Conservation (phyloP, 371 early-diverging fungal species). For the Apophysomyces elegans region DNA sequence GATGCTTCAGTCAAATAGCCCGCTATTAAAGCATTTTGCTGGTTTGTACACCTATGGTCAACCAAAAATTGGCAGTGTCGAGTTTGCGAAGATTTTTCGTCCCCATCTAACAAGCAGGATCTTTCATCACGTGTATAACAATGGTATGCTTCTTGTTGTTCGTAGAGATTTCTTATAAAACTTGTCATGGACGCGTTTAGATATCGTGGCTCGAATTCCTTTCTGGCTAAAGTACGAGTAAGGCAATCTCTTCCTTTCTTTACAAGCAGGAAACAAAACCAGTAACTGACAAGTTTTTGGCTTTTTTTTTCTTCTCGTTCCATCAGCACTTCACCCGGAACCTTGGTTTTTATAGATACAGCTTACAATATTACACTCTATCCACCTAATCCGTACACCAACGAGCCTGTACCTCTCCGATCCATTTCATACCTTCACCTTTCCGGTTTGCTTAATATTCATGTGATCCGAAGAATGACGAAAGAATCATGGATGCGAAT, state of each 20-base stretch:
- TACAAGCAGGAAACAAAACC: no score
- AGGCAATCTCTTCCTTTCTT: not conserved
- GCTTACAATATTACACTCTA: conserved; percentile 55
- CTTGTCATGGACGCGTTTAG: conserved; percentile 15
- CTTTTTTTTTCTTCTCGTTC: not conserved
- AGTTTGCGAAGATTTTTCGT: conserved; percentile 55
- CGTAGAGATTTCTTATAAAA: no score
- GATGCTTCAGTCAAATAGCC: conserved; percentile 61
- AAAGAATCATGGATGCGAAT: conserved; percentile 56
- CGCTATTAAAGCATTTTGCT: conserved; percentile 55
- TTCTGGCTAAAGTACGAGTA: conserved; percentile 23
- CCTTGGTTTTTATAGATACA: conserved; percentile 63
- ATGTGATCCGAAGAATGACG: conserved; percentile 54
- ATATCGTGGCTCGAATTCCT: conserved; percentile 52
- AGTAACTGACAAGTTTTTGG: not conserved
- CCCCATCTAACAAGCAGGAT: conserved; percentile 54
- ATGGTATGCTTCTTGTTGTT: conserved; percentile 29
- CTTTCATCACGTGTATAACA: conserved; percentile 65
- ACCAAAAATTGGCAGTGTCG: conserved; percentile 61
- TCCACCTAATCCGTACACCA: conserved; percentile 61
- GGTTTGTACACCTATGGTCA: conserved; percentile 64
- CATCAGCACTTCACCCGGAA: conserved; percentile 58
- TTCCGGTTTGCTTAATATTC: conserved; percentile 57
- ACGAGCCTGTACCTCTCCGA: conserved; percentile 60
- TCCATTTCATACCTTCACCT: conserved; percentile 63